Evolutionary conservation across 2,329 filamentous ascomycete species (phyloP), one percentile per base, ranked within the genome.

Genomic region (Metarhizium guizhouense): DNA sequence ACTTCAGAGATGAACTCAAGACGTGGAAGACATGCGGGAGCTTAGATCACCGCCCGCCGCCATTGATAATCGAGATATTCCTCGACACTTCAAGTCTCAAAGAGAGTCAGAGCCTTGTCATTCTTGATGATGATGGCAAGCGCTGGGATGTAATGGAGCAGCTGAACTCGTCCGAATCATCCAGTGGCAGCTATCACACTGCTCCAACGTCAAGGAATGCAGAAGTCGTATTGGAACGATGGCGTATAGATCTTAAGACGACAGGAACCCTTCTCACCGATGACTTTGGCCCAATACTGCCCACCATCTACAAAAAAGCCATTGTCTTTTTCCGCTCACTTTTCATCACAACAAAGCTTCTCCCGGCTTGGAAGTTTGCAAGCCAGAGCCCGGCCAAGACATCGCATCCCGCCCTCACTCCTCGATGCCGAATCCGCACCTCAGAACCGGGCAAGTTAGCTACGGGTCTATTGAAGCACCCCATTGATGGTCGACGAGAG

Each of bases 281-380:
- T 51, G 82, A 82, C 67, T 89, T 85, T 67, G 81, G 80, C 7
- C 76, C 76, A 11, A 77, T 75, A 36, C 75, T 97, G 53, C 91
- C 94, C 14, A 93, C 90, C 53, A 85, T 96, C 57, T 99, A 99
- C 79, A 99, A 99, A 74, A 94, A 95, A 73, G 90, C 89, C 64
- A 95, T 99, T 60, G 88, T 97, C 62, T 84, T 96, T 63, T 96
- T 97, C 72, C 83, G 94, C 58, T 91, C 91, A 2, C 79, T 99
- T 49, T 96, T 89, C 69, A 84, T 89, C 52, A 88, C 88, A 54
- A 83, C 90, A 45, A 87, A 89, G 63, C 81, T 96, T 59, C 75
- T 96, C 59, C 94, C 94, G 2, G 85, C 88, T 29, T 96, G 88
- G 85, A 95, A 87, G 72, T 87, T 95, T 65, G 84, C 79, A 45